Conservation (phyloP, 805 yeast genomes). For the Ogataea dorogensis region DNA sequence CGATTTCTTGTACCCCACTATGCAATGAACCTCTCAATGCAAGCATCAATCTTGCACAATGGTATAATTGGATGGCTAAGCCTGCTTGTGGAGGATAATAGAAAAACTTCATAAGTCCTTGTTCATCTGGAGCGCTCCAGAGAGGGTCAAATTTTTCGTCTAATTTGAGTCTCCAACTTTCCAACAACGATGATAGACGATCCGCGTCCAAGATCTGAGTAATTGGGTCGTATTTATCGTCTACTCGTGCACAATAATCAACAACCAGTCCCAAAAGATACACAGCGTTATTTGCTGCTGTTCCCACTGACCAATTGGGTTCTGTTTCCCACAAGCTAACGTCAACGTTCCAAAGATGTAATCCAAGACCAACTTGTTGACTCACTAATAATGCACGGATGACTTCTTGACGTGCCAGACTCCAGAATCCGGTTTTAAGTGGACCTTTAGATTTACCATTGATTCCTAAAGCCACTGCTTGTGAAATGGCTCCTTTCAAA, state of each 20-base stretch:
- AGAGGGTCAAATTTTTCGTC: conserved; percentile 11
- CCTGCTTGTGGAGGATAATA: conserved; percentile 15
- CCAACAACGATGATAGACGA: conserved; percentile 6
- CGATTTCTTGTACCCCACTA: background rate
- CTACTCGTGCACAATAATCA: background rate
- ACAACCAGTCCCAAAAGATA: conserved; percentile 3
- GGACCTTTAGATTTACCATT: conserved; percentile 6
- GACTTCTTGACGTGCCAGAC: conserved; percentile 3
- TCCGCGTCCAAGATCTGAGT: conserved; percentile 6
- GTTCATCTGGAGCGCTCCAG: conserved; percentile 8
- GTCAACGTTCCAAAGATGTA: background rate
- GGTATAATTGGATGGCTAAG: conserved; percentile 14
- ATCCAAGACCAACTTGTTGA: conserved; percentile 1
- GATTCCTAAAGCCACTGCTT: conserved; percentile 9
- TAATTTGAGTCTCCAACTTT: conserved; percentile 10
- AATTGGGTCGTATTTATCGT: background rate
- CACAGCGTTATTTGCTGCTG: conserved; percentile 11
- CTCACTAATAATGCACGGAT: conserved; percentile 2
- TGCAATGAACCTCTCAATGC: conserved; percentile 7
- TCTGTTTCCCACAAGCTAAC: conserved; percentile 7
- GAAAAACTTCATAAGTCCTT: conserved; percentile 8
- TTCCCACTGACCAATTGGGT: background rate
- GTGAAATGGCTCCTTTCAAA: conserved; percentile 14
- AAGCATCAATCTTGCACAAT: conserved; percentile 12
- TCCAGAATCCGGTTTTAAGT: conserved; percentile 14